Evolutionary conservation across 495 filamentous ascomycete species (phyloP).

Genomic region (Trichocladium uniseriatum): DNA sequence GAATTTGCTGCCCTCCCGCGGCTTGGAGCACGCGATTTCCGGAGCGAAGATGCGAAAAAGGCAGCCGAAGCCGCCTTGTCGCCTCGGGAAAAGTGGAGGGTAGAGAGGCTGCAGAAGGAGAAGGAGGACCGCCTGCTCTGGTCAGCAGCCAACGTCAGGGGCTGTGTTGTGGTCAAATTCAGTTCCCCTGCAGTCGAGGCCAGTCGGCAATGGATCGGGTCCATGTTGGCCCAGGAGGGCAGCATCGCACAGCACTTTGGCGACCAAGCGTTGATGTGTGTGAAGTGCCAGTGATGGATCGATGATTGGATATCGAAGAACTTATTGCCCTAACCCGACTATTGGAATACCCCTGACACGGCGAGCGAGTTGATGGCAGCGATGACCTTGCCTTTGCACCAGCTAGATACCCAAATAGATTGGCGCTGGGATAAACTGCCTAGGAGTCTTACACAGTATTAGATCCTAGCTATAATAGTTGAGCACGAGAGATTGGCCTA

Average conservation of each 20-base stretch:
- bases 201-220: conserved; percentile 42
- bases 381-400: no score
- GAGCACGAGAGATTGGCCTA: no score
- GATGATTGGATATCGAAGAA: conserved; percentile 13
- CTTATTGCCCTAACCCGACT: no score
- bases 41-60: conserved; percentile 40
- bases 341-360: no score
- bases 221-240: conserved; percentile 43
- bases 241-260: conserved; percentile 41
- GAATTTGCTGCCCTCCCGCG: conserved; percentile 70
- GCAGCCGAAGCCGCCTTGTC: conserved; percentile 20
- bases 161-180: conserved; percentile 86
- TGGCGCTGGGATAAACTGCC: no score
- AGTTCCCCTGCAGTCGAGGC: conserved; percentile 44
- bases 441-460: no score
- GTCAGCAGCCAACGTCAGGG: conserved; percentile 76
- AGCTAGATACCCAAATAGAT: no score
- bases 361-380: no score
- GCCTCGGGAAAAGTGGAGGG: conserved; percentile 35
- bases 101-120: conserved; percentile 41
- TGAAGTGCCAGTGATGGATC: conserved; percentile 24
- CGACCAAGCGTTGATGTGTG: conserved; percentile 43
- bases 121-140: conserved; percentile 57
- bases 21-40: conserved; percentile 76
- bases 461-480: no score